Base-by-base conservation (phyloP, 768 basidiomycete species). In the Paxillus rubicundulus region DNA sequence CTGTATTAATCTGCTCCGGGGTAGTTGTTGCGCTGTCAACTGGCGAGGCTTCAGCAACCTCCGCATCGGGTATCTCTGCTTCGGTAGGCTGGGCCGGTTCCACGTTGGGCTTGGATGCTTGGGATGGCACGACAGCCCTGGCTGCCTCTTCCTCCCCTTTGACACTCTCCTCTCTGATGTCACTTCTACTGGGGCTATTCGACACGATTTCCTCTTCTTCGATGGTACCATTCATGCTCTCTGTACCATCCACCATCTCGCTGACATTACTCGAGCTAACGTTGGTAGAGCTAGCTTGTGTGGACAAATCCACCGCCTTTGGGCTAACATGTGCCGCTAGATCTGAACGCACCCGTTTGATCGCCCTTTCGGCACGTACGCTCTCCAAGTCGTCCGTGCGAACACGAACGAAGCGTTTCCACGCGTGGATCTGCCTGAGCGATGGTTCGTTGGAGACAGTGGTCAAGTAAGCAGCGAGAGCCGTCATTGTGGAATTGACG, bases 371-470 rank as follows among this genome's bases (percentile, higher is more conserved):
- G 37, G 89, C 84, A 40, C 92, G 83, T 6, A 86, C 85, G 60
- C 90, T 92, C 73, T 94, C 86, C 46, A 95, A 70, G 68, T 96
- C 93, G 62, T 95, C 92, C 3, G 84, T 87, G 50, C 92, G 80
- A 8, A 93, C 89, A 42, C 84, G 77, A 50, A 94, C 87, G 61
- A 96, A 96, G 14, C 86, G 82, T 63, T 86, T 88, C 92, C 92
- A 96, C 2, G 82, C 74, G 40, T 84, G 79, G 17, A 83, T 74
- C 49, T 80, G 78, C 33, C 89, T 82, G 38, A 94, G 66, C 4
- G 73, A 64, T 4, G 78, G 70, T 39, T 84, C 79, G 57, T 89
- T 91, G 49, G 92, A 84, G 32, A 93, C 66, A 2, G 82, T 80
- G 3, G 91, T 92, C 53, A 96, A 77, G 68, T 92, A 91, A 17